These are phyloP conservation scores for Metschnikowia hibisci DNA, from an alignment of 805 yeast species.

Conservation along the genomic window DNA sequence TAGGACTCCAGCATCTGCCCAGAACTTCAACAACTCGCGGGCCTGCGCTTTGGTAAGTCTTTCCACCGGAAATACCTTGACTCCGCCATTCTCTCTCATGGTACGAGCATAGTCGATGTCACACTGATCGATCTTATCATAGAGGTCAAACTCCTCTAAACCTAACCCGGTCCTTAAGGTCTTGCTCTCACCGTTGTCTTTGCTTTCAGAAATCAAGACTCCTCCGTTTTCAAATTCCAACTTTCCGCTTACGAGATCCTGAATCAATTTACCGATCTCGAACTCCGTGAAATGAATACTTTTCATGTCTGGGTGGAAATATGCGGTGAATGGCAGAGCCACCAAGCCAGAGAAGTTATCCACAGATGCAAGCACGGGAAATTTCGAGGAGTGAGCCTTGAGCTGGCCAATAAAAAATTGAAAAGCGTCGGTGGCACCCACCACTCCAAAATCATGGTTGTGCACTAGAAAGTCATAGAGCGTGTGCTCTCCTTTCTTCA, in stretches of 20 bases:
- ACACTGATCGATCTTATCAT: slow-evolving; percentile 45
- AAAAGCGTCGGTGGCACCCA: slow-evolving; percentile 45
- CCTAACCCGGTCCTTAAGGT: slow-evolving; percentile 63
- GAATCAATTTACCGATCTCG: slow-evolving; percentile 57
- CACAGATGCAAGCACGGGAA: slow-evolving; percentile 64
- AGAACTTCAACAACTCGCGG: slow-evolving; percentile 29
- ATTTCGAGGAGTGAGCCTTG: slow-evolving; percentile 37
- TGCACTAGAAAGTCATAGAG: slow-evolving; percentile 25
- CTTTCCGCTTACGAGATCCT: slow-evolving; percentile 53
- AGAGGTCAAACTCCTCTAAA: slow-evolving; percentile 50
- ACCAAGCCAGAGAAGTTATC: slow-evolving; percentile 70
- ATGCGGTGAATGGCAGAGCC: slow-evolving; percentile 52
- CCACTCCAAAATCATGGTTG: slow-evolving; percentile 37
- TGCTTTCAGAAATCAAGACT: slow-evolving; percentile 59
- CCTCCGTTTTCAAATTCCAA: slow-evolving; percentile 56
- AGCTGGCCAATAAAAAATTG: slow-evolving; percentile 55
- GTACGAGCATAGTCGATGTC: slow-evolving; percentile 53
- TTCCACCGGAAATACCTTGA: slow-evolving; percentile 24
- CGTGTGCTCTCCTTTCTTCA: slow-evolving; percentile 32
- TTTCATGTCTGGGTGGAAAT: slow-evolving; percentile 53
- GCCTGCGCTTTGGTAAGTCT: slow-evolving; percentile 31
- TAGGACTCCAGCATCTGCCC: slow-evolving; percentile 30
- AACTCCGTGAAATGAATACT: slow-evolving; percentile 58
- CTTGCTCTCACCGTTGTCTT: slow-evolving; percentile 41
- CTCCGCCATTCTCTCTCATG: slow-evolving; percentile 37